Conservation (phyloP, 345 rosid species). For the Acer negundo region DNA sequence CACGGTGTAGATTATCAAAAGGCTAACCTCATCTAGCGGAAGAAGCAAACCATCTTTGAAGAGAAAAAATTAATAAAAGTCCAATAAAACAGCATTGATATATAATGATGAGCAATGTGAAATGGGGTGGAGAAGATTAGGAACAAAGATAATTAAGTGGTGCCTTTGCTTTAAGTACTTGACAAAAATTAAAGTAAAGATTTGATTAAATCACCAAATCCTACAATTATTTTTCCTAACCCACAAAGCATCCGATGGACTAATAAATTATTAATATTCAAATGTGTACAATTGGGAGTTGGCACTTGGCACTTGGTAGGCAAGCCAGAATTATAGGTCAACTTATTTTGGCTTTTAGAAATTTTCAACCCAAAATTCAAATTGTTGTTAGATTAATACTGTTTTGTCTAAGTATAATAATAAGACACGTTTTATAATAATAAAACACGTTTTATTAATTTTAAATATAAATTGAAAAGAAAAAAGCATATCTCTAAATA, state of each 20-base stretch:
- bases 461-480: too few relatives aligned
- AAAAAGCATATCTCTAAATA: too few relatives aligned
- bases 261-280: background rate
- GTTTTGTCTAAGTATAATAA: too few relatives aligned
- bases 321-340: background rate
- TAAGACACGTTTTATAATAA: too few relatives aligned
- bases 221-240: conserved; percentile 3
- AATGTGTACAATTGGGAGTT: background rate
- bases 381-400: too few relatives aligned
- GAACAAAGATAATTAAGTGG: conserved; percentile 20
- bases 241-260: background rate
- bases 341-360: background rate
- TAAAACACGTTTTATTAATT: too few relatives aligned
- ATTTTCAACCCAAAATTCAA: background rate
- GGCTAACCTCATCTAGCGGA: too few relatives aligned
- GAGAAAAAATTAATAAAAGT: background rate
- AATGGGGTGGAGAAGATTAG: conserved; percentile 4
- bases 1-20: too few relatives aligned
- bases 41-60: background rate
- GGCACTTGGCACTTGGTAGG: background rate
- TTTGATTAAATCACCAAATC: conserved; percentile 16
- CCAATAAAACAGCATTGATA: background rate
- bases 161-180: conserved; percentile 3
- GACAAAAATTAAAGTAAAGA: background rate
- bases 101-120: conserved; percentile 11